Conservation (phyloP, 1,284 basidiomycete genomes). For the Pseudozyma sp. region DNA sequence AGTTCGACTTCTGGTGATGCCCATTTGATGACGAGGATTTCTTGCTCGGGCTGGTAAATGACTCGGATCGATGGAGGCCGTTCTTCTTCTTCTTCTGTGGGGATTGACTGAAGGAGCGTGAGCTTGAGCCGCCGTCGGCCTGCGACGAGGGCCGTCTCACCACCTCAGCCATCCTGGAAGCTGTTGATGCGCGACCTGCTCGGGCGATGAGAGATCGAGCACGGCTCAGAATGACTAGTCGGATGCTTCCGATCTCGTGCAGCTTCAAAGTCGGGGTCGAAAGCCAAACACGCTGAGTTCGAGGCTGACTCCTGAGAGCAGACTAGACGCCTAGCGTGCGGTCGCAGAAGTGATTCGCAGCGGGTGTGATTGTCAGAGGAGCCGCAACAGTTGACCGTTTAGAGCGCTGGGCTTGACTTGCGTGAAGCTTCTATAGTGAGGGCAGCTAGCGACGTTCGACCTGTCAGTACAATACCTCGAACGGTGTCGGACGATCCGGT, state of each 20-base stretch:
- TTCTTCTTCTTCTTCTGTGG: conserved; percentile 45
- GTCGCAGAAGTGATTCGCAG: no score
- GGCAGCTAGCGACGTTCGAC: not conserved
- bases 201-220: not conserved
- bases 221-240: not conserved
- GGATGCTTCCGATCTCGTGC: not conserved
- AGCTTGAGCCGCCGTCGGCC: conserved; percentile 23
- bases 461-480: not conserved
- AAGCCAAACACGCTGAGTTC: not conserved
- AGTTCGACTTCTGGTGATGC: conserved; percentile 17
- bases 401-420: no score
- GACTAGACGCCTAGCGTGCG: not conserved
- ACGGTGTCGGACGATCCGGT: conserved; percentile 29
- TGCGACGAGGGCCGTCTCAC: conserved; percentile 37
- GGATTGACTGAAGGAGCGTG: conserved; percentile 42
- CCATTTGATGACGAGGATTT: conserved; percentile 16
- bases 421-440: not conserved
- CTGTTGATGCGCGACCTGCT: not conserved
- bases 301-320: not conserved
- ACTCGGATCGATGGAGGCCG: conserved; percentile 27
- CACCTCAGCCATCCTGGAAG: conserved; percentile 40
- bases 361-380: no score
- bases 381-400: no score
- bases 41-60: conserved; percentile 23
- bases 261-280: not conserved